These are phyloP conservation scores for Candida ortonii DNA, from an alignment of 805 yeast species.

Conservation along the genomic window DNA sequence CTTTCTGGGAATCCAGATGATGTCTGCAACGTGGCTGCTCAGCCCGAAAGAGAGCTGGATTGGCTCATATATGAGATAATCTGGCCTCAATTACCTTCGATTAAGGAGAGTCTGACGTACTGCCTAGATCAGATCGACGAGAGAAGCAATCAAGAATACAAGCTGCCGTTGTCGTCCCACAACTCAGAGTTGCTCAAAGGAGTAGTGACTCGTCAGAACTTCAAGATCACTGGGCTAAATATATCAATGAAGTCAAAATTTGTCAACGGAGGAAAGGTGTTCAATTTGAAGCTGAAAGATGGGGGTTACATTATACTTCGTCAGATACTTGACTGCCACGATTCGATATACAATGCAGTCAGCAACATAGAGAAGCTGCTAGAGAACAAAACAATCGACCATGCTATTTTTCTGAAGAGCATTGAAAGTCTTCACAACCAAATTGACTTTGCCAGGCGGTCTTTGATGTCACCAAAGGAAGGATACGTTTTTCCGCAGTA, in stretches of 20 bases:
- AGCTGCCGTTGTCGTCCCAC: constrained; percentile 54
- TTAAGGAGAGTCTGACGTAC: constrained; percentile 40
- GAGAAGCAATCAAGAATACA: constrained; percentile 41
- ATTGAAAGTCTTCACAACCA: constrained; percentile 30
- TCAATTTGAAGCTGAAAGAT: constrained; percentile 38
- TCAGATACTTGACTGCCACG: constrained; percentile 39
- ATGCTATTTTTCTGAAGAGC: constrained; percentile 21
- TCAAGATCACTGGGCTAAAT: constrained; percentile 48
- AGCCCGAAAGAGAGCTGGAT: constrained; percentile 31
- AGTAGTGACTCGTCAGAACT: constrained; percentile 52
- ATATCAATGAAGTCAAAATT: constrained; percentile 36
- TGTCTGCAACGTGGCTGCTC: constrained; percentile 9
- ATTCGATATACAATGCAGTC: constrained; percentile 42
- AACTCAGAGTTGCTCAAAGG: constrained; percentile 62
- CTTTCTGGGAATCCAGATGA: neutral
- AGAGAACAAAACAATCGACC: constrained; percentile 20
- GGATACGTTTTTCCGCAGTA: constrained; percentile 57
- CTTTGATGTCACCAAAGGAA: constrained; percentile 52
- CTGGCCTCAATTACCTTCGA: constrained; percentile 45
- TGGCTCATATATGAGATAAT: constrained; percentile 50
- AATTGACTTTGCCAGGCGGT: constrained; percentile 33
- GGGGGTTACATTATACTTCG: constrained; percentile 37
- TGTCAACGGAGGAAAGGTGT: constrained; percentile 40
- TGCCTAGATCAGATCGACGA: constrained; percentile 40
- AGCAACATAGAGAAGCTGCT: constrained; percentile 38